Base-by-base conservation (phyloP, 345 rosid species). In the Moringa oleifera region DNA sequence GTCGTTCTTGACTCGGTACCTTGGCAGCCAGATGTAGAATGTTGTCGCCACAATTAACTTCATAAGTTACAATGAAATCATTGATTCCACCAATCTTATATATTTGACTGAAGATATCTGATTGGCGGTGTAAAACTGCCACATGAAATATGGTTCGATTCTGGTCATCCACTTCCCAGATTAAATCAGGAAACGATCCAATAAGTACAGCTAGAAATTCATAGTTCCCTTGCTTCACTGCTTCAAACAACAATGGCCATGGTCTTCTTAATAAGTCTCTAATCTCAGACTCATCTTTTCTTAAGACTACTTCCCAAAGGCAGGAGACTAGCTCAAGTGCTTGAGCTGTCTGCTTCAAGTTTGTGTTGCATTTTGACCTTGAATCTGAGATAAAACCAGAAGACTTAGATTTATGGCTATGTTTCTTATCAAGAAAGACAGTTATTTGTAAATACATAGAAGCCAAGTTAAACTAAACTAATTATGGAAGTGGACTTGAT, bases 81-180 rank as follows among this genome's bases (percentile, higher is more conserved):
- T 57, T 71, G 17, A 24, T 45, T 9, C 69, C 47, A 7, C 70
- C 79, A 10, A 71, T 50, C 9, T 56, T 68, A 16, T 59, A 15
- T 57, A 70, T 70, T 13, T 67, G 57, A 6, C 33, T 64, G 45
- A 71, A 71, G 54, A 67, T 41, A 16, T 60, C n/a, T 20, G 24
- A 60, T 10, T 75, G 73, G 23, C 75, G 62, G 18, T 59, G 53
- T 31, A 55, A 16, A 51, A 71, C 60, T 19, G 75, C 75, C 4
- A 58, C 46, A 23, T 75, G 79, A 64, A 75, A 71, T 53, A 75
- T 66, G 20, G 51, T 70, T 23, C 51, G 20, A n/a, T n/a, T n/a
- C n/a, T n/a, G n/a, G 0, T 41, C 55, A 55, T 62, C 58, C 16
- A 55, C 52, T 57, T 65, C 52, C 54, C 58, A 51, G 47, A 66